Evolutionary conservation across 2,329 filamentous ascomycete genomes (phyloP).

Genomic region (Fusarium sacchari): DNA sequence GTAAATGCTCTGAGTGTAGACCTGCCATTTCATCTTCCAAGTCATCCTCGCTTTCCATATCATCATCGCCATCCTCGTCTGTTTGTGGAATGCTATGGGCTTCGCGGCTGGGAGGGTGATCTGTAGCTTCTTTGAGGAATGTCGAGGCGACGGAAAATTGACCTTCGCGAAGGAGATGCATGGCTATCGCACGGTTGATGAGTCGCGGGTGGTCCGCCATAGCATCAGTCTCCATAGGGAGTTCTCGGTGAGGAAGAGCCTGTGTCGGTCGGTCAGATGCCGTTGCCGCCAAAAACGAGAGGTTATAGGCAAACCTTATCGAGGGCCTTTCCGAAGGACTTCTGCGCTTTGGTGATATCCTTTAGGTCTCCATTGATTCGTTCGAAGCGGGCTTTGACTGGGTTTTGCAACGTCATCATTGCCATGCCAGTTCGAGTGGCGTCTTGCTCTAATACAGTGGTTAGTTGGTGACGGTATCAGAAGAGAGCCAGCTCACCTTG

Average conservation of each 20-base stretch:
- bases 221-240: constrained; percentile 82
- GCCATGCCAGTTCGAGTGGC: constrained; percentile 73
- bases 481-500: constrained; percentile 59
- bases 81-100: constrained; percentile 32
- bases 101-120: constrained; percentile 46
- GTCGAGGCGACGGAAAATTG: constrained; percentile 89
- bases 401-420: constrained; percentile 86
- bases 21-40: constrained; percentile 39
- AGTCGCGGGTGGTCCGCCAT: constrained; percentile 79
- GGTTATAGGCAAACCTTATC: constrained; percentile 70
- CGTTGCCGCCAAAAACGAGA: not conserved
- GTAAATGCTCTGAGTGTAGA: constrained; percentile 64
- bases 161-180: constrained; percentile 95
- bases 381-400: constrained; percentile 83
- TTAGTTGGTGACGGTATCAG: constrained; percentile 16
- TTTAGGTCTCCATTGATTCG: constrained; percentile 83
- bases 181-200: constrained; percentile 92
- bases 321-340: constrained; percentile 84
- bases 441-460: constrained; percentile 45
- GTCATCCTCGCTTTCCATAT: constrained; percentile 48
- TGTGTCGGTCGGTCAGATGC: constrained; percentile 42
- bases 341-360: constrained; percentile 83
- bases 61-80: constrained; percentile 48
- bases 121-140: constrained; percentile 78
- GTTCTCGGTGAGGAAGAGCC: constrained; percentile 63